Percentiles rank a stretch among this genome's conserved stretches.
Conservation (phyloP, 192 early-diverging fungal species). For the Linderina pennispora region DNA sequence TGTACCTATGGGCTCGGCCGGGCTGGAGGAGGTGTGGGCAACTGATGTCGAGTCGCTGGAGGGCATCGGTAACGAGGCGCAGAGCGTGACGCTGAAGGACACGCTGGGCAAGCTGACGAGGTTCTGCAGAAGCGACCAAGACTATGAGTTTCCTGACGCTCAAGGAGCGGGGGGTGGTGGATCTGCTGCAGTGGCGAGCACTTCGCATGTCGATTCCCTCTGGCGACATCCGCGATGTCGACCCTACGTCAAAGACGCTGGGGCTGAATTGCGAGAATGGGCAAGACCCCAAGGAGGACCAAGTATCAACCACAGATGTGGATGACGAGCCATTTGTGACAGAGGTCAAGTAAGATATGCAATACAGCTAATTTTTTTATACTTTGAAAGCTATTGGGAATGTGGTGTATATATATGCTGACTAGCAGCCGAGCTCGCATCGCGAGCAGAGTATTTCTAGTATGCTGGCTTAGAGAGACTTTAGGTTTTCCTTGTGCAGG, state of each 20-base stretch:
- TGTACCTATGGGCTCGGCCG: constrained; percentile 14
- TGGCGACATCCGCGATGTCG: constrained; percentile 30
- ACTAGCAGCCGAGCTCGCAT: no score
- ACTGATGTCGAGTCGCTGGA: constrained; percentile 4
- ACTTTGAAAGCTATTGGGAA: no score
- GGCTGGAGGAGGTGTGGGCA: constrained; percentile 18
- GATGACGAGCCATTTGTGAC: no score
- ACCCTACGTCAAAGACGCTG: constrained; percentile 28
- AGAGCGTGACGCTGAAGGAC: constrained; percentile 11
- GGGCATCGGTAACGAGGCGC: constrained; percentile 17
- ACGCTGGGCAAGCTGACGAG: constrained; percentile 30
- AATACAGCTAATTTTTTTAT: no score
- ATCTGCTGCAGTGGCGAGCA: constrained; percentile 41
- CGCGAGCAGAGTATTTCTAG: no score
- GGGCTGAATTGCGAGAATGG: constrained; percentile 6
- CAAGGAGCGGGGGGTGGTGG: constrained; percentile 28
- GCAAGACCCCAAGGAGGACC: neutral
- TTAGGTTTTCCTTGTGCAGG: constrained; percentile 31
- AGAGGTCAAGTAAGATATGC: no score
- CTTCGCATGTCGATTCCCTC: constrained; percentile 26
- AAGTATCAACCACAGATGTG: neutral
- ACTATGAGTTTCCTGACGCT: constrained; percentile 43
- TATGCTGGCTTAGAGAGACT: no score
- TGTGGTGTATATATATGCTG: no score
- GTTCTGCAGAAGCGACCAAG: constrained; percentile 37